These are phyloP conservation scores for Fusarium pseudograminearum DNA, from an alignment of 2,329 filamentous ascomycete species.

Conservation along the genomic window DNA sequence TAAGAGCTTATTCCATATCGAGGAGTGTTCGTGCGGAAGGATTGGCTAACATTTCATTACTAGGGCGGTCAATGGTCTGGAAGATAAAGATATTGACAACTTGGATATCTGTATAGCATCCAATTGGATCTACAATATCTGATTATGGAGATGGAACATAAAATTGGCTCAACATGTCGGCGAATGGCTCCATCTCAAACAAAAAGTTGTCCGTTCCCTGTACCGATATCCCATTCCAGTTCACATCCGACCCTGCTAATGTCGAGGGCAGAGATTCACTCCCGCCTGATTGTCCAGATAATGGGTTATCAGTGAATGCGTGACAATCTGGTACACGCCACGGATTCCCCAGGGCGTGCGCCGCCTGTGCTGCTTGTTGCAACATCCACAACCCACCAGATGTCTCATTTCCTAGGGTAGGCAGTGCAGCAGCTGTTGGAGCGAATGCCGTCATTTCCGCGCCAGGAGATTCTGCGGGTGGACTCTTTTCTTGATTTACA, in stretches of 20 bases:
- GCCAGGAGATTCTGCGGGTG: fast-evolving
- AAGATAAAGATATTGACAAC: not conserved
- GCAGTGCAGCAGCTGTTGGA: not conserved
- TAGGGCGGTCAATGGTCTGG: constrained; percentile 3
- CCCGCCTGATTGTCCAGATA: not conserved
- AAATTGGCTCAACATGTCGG: not conserved
- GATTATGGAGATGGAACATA: not conserved
- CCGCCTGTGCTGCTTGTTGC: not conserved
- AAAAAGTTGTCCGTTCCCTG: constrained; percentile 12
- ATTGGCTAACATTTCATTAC: not conserved
- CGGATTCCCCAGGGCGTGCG: not conserved
- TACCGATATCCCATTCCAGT: not conserved
- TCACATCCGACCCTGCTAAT: not conserved
- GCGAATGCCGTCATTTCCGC: not conserved
- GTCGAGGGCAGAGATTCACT: not conserved
- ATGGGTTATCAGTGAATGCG: not conserved
- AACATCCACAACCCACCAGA: not conserved
- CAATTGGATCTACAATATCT: not conserved
- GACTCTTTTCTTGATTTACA: not conserved
- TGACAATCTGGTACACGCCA: not conserved
- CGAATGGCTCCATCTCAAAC: constrained; percentile 8
- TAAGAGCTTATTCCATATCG: fast-evolving
- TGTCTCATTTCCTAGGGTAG: not conserved
- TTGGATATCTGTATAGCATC: too few relatives aligned
- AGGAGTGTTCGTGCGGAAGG: fast-evolving